Conservation (phyloP, 805 yeast genomes). For the Wickerhamiella vanderwaltii region DNA sequence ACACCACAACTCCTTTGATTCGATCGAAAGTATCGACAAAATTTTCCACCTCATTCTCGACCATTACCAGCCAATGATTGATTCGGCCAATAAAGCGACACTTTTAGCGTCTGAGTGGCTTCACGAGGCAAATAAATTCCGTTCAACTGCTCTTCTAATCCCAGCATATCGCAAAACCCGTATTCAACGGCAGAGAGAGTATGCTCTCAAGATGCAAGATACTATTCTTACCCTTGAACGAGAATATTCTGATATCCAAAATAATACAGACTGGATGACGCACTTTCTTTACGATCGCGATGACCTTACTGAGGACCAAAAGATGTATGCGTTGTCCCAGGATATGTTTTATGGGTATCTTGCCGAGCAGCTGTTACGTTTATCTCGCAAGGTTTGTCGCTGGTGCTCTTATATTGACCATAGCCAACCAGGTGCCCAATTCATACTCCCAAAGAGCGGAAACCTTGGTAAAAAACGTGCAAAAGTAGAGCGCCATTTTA, state of each 20-base stretch:
- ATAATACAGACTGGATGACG: conserved; percentile 7
- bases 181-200: conserved; percentile 4
- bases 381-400: conserved; percentile 15
- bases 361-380: conserved; percentile 14
- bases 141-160: conserved; percentile 15
- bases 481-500: neutral
- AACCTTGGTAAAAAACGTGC: conserved; percentile 1
- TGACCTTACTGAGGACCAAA: conserved; percentile 1
- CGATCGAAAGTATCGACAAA: conserved; percentile 10
- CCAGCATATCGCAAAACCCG: conserved; percentile 13
- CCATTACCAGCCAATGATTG: conserved; percentile 14
- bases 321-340: conserved; percentile 12
- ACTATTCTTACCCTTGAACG: conserved; percentile 10
- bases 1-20: neutral
- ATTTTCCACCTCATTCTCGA: conserved; percentile 12
- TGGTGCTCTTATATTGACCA: conserved; percentile 17
- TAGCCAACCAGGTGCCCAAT: conserved; percentile 14
- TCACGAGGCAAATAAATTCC: conserved; percentile 19
- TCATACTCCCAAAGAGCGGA: conserved; percentile 12
- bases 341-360: conserved; percentile 18
- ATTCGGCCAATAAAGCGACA: conserved; percentile 15
- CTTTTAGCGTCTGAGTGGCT: conserved; percentile 18
- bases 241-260: conserved; percentile 7
- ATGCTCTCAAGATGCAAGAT: conserved; percentile 10
- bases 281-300: neutral